Evolutionary conservation across 2,329 filamentous ascomycete species (phyloP), one percentile per base, ranked within the genome.

Genomic region (Intubia oerlemansii): DNA sequence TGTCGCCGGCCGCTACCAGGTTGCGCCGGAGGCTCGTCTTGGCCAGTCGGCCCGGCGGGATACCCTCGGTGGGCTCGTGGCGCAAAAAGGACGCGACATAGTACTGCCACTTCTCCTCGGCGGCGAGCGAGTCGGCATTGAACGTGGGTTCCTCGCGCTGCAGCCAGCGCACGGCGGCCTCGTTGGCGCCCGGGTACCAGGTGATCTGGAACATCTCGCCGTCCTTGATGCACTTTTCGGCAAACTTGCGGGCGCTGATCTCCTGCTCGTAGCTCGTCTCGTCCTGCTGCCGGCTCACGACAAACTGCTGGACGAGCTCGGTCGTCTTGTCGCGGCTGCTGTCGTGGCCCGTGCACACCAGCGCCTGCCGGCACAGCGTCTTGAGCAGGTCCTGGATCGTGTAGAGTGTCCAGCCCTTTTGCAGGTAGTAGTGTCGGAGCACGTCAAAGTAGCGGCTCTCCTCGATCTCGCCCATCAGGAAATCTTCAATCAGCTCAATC

Each of bases 31-130:
- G 57, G 33, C 82, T 67, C 5, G 69, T 62, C 50, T 70, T 75
- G 36, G 64, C 66, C 42, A 81, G 59, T 27, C 64, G 66, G 5
- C 62, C 60, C 28, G 71, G 59, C 6, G 62, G 55, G 3, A 88
- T 62, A 10, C 78, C 78, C 49, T 88, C 79, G 0, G 88, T 98
- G 2, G 80, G 78, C 43, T 92, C 81, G 15, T 84, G 66, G 37
- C 81, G 79, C 39, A 81, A 78, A 49, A 78, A 95, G 0, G 84
- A 82, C 12, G 85, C 84, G 32, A 92, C 80, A 47, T 98, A 98
- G 53, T 90, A 91, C 41, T 85, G 79, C 88, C 88, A 98, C 22
- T 70, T 63, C 36, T 81, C 72, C 32, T 74, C 73, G 28, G 72
- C 66, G 44, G 88, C 76, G 57, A 92, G 74, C 39, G 92, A 81